Evolutionary conservation across 2,329 filamentous ascomycete genomes (phyloP).

Genomic region (Chaetomium sp.): DNA sequence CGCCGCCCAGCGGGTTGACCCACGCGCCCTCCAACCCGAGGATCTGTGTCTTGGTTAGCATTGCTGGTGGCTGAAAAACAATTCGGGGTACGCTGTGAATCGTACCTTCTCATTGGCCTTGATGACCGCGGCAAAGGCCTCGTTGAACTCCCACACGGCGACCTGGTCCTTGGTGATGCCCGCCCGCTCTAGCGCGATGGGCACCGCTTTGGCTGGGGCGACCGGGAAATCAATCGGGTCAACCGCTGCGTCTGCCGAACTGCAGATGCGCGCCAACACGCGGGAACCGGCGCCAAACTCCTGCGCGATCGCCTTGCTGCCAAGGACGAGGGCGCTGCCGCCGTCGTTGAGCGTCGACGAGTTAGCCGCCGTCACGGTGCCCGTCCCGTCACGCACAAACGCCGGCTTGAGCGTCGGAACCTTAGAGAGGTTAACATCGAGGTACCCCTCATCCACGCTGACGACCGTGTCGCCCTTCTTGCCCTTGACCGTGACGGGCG

Average conservation of each 20-base stretch:
- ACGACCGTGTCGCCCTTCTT: constrained; percentile 78
- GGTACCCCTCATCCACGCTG: constrained; percentile 80
- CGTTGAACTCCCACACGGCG: constrained; percentile 96
- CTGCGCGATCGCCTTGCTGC: constrained; percentile 71
- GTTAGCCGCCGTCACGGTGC: constrained; percentile 91
- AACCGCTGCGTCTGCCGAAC: constrained; percentile 82
- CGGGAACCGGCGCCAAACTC: constrained; percentile 71
- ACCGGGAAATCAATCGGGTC: constrained; percentile 92
- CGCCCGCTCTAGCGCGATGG: constrained; percentile 78
- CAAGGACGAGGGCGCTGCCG: constrained; percentile 81
- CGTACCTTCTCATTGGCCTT: constrained; percentile 82
- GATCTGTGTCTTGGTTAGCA: constrained; percentile 46
- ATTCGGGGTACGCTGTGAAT: not conserved
- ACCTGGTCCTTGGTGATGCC: constrained; percentile 90
- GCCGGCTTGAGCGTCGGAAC: constrained; percentile 82
- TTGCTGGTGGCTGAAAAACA: not conserved
- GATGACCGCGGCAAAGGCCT: constrained; percentile 93
- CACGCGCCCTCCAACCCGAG: constrained; percentile 71
- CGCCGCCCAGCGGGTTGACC: constrained; percentile 84
- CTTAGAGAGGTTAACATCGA: constrained; percentile 81
- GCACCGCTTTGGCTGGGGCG: constrained; percentile 86
- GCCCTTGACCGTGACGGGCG: constrained; percentile 74
- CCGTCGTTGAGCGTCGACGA: constrained; percentile 93
- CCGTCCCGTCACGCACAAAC: constrained; percentile 77
- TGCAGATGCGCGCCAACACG: constrained; percentile 79